Evolutionary conservation across 78 protist genomes (phyloP).

Genomic region (Speleostelium caveatum): DNA sequence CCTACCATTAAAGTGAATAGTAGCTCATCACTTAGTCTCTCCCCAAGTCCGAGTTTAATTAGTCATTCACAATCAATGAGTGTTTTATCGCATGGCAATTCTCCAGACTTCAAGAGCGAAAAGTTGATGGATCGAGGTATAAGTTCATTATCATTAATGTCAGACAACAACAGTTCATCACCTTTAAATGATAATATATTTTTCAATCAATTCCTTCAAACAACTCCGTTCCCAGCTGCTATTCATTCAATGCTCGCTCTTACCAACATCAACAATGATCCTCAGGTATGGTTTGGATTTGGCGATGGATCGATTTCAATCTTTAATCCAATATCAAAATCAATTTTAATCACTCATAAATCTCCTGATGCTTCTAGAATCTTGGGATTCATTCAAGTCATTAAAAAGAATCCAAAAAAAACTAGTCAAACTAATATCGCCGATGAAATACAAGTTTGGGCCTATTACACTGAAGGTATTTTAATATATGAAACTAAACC

Average conservation of each 20-base stretch:
- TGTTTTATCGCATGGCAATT: too few relatives aligned
- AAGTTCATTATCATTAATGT: background rate
- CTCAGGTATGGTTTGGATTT: conserved; percentile 61
- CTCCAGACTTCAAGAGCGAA: too few relatives aligned
- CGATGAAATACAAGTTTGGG: conserved; percentile 69
- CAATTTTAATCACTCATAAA: background rate
- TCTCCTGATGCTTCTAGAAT: conserved; percentile 35
- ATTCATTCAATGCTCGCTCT: conserved; percentile 21
- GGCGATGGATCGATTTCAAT: conserved; percentile 58
- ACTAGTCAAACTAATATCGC: background rate
- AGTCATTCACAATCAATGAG: background rate
- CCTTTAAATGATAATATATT: background rate
- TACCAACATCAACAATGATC: background rate
- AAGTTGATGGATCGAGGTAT: too few relatives aligned
- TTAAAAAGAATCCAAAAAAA: conserved; percentile 1
- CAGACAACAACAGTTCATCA: background rate
- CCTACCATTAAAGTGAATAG: background rate
- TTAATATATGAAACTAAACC: conserved; percentile 35
- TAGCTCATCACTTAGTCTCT: background rate
- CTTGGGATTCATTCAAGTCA: conserved; percentile 10
- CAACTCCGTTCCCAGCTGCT: background rate
- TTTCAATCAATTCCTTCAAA: background rate
- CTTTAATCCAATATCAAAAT: conserved; percentile 1
- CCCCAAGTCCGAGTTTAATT: background rate
- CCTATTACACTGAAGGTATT: conserved; percentile 50